Conservation (phyloP, 2,329 filamentous ascomycete species). For the Didymella lethalis region DNA sequence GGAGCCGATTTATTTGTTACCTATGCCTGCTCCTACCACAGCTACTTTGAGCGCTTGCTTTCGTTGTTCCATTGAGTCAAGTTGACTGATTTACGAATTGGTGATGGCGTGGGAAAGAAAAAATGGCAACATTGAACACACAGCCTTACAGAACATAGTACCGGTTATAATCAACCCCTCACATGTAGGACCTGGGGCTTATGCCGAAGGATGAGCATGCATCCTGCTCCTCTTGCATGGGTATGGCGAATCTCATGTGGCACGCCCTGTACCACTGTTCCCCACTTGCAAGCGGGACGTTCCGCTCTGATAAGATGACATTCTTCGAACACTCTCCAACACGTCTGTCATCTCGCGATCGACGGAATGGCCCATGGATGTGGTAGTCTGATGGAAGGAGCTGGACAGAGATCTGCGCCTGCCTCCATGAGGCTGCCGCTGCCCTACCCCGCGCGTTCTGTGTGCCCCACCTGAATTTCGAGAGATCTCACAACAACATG, state of each 20-base stretch:
- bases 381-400: not conserved
- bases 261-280: not conserved
- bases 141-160: not conserved
- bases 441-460: not conserved
- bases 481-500: not conserved
- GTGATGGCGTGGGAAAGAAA: not conserved
- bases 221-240: not conserved
- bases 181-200: not conserved
- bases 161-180: not conserved
- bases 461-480: not conserved
- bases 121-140: not conserved
- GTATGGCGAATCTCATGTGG: not conserved
- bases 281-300: not conserved
- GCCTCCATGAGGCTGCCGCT: not conserved
- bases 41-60: constrained; percentile 1
- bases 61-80: not conserved
- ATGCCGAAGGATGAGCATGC: not conserved
- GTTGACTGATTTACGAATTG: not conserved
- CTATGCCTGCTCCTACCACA: constrained; percentile 9
- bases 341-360: not conserved
- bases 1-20: not conserved
- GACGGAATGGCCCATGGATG: not conserved
- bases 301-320: not conserved
- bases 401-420: not conserved
- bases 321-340: not conserved